phyloP scores from a whole-genome alignment of 495 filamentous ascomycete species.

The Tuber aestivum region DNA sequence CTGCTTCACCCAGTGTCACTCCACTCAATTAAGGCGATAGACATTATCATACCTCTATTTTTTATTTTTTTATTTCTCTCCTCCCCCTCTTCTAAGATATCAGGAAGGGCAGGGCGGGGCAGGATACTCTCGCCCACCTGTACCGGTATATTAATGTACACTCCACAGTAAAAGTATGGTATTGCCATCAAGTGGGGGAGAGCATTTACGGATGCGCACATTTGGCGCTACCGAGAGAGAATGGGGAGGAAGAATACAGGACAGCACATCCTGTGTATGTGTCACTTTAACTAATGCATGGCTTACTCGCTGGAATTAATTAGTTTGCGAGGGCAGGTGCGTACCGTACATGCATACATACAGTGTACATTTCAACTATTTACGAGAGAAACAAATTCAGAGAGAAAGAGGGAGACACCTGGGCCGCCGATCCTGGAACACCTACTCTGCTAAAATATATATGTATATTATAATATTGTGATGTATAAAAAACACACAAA shows the following conservation, averaged over 20 bases:
- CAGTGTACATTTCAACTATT: not conserved
- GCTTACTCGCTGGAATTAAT: constrained; percentile 19
- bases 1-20: not conserved
- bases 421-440: too few relatives aligned
- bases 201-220: constrained; percentile 10
- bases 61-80: not conserved
- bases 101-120: not conserved
- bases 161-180: not conserved
- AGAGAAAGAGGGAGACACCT: not conserved
- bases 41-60: not conserved
- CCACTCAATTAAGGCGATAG: not conserved
- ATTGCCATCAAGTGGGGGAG: constrained; percentile 24
- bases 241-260: constrained; percentile 8
- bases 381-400: not conserved
- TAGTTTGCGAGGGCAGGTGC: constrained; percentile 9
- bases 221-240: constrained; percentile 21
- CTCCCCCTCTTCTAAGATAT: not conserved
- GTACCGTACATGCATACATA: constrained; percentile 13
- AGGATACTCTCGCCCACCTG: not conserved
- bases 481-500: not conserved
- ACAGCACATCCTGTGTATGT: constrained; percentile 13
- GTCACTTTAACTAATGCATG: constrained; percentile 14
- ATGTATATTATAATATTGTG: too few relatives aligned
- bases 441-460: not conserved
- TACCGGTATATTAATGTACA: not conserved